Percentiles rank a stretch among this genome's conserved stretches.
These are phyloP conservation scores for Serendipita sp. DNA, from an alignment of 768 basidiomycete genomes.

Conservation along the genomic window DNA sequence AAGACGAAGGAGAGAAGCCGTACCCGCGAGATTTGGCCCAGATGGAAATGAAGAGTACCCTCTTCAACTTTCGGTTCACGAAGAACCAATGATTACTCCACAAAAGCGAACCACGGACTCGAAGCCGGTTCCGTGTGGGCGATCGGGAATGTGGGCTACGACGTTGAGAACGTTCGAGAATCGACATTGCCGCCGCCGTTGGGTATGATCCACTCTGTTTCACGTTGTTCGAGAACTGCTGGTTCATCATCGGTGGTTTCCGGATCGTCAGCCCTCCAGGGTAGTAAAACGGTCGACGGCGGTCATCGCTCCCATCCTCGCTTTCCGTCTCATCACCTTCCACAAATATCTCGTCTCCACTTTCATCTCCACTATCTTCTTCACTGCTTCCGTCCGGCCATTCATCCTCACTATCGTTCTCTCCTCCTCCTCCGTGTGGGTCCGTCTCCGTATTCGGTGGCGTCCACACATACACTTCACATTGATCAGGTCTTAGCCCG, in stretches of 20 bases:
- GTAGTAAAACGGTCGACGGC: not conserved
- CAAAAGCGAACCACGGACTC: constrained; percentile 57
- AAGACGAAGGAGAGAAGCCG: constrained; percentile 14
- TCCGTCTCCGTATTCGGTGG: constrained; percentile 83
- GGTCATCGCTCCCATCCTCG: not conserved
- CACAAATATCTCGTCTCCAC: constrained; percentile 9
- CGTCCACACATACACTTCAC: constrained; percentile 85
- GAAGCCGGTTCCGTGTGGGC: constrained; percentile 13
- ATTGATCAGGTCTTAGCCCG: constrained; percentile 54
- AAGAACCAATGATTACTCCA: constrained; percentile 99
- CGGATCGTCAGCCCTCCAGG: constrained; percentile 1
- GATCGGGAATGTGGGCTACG: not conserved
- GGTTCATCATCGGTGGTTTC: not conserved
- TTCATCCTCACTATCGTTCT: constrained; percentile 31
- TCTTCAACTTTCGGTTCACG: constrained; percentile 80
- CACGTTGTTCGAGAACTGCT: no score
- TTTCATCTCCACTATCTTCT: constrained; percentile 10
- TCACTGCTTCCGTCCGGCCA: constrained; percentile 7
- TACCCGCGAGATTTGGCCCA: constrained; percentile 47
- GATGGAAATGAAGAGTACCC: constrained; percentile 79
- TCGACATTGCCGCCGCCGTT: not conserved
- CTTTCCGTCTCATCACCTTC: not conserved
- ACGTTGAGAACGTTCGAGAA: not conserved
- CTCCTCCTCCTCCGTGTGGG: constrained; percentile 75
- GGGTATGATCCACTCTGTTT: not conserved